Evolutionary conservation across 495 filamentous ascomycete genomes (phyloP), one percentile per base, ranked within the genome.

Genomic region (Neurospora hispaniola): DNA sequence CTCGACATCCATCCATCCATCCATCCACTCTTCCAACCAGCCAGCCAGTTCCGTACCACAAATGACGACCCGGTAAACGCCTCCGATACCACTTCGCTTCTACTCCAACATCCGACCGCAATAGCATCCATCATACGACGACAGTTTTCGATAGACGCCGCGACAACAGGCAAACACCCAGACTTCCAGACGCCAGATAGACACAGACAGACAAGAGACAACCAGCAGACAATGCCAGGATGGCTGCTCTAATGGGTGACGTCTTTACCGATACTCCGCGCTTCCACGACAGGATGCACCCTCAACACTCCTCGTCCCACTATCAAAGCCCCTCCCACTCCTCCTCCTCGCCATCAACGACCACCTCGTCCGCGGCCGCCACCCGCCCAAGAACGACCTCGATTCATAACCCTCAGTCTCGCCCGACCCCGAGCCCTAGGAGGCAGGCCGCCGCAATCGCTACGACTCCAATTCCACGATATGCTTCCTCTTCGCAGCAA

Each of bases 191-290:
- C 75, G 75, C 20, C 42, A 62, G 70, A 71, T n/a, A 23, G 42
- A 71, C 42, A 39, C 42, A 62, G 70, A 71, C 12, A 23, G 42
- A 71, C 42, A 39, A 40, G 8, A 40, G 62, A 54, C 46, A 12
- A 54, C 46, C 10, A 20, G 18, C 44, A 59, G 48, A 66, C 73
- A 54, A 80, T 82, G 80, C 79, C 74, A 80, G 73, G 74, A 86
- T 86, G 84, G 85, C 84, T 69, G 80, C 85, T 73, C 44, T 85
- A 76, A 83, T 85, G 43, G 82, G 84, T 76, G 84, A 86, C 75
- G 83, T 80, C 73, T 82, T 81, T 73, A 75, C 84, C 69, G 83
- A 86, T 70, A 79, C 79, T 42, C 79, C 84, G 70, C 79, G 81
- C 71, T 84, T 85, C 68, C 83, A 86, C 75, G 82, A 77, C 69